Percentiles rank a stretch among this genome's conserved stretches.
Evolutionary conservation across 1,284 basidiomycete genomes (phyloP).

Genomic region (Fomitiporia mediterranea): DNA sequence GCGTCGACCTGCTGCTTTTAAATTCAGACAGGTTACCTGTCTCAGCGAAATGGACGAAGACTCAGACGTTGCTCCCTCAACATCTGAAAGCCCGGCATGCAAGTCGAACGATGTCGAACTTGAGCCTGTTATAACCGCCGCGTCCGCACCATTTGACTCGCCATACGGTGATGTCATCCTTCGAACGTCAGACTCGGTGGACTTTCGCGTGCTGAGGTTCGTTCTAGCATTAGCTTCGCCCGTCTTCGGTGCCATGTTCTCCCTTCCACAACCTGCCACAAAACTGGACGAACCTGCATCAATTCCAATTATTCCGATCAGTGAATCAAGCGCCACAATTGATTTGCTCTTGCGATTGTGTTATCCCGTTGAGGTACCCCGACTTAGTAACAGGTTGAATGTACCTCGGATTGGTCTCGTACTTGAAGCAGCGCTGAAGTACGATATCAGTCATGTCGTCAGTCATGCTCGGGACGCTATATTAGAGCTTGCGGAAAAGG

Average conservation of each 20-base stretch:
- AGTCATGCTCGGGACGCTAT: not conserved
- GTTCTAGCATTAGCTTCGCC: conserved; percentile 25
- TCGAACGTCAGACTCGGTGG: conserved; percentile 21
- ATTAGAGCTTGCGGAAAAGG: not conserved
- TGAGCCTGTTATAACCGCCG: not conserved
- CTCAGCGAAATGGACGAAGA: not conserved
- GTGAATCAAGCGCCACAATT: conserved; percentile 41
- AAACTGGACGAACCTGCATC: conserved; percentile 38
- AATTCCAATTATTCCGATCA: conserved; percentile 31
- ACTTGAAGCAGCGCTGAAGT: conserved; percentile 34
- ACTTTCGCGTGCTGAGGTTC: conserved; percentile 25
- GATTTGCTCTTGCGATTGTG: conserved; percentile 51
- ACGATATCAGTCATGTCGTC: conserved; percentile 30
- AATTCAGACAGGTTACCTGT: no score
- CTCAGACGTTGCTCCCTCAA: not conserved
- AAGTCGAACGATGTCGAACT: not conserved
- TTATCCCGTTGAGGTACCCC: conserved; percentile 29
- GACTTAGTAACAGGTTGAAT: not conserved
- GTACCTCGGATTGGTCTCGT: conserved; percentile 21
- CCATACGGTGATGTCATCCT: conserved; percentile 22
- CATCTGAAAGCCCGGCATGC: not conserved
- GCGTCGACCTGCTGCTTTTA: no score
- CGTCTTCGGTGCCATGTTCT: conserved; percentile 28
- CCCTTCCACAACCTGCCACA: conserved; percentile 22
- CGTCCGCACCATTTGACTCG: not conserved